These are phyloP conservation scores for Botryobasidium botryosum DNA, from an alignment of 768 basidiomycete species.

Conservation along the genomic window DNA sequence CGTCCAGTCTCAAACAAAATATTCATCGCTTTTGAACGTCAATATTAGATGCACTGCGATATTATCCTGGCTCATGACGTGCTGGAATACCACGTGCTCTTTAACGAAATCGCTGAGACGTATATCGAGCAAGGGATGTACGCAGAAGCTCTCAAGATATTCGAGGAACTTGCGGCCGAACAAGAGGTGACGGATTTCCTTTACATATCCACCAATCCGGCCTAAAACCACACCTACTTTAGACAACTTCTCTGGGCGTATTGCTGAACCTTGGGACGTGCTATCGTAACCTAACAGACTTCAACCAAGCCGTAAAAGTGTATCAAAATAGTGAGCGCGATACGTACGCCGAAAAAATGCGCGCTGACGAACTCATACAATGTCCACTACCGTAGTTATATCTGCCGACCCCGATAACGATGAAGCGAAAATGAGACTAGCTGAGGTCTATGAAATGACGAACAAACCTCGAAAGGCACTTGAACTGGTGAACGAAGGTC, in stretches of 20 bases:
- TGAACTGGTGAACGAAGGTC: slow-evolving; percentile 71
- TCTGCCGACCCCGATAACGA: slow-evolving; percentile 55
- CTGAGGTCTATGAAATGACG: slow-evolving; percentile 74
- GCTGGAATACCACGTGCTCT: slow-evolving; percentile 58
- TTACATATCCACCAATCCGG: slow-evolving; percentile 1
- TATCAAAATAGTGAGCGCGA: slow-evolving; percentile 54
- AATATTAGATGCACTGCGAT: slow-evolving; percentile 51
- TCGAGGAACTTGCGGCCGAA: slow-evolving; percentile 58
- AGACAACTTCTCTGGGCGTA: slow-evolving; percentile 62
- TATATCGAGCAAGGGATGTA: slow-evolving; percentile 63
- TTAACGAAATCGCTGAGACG: slow-evolving; percentile 72
- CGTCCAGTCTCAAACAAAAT: background rate
- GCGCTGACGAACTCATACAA: background rate
- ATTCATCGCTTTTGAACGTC: background rate
- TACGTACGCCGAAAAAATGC: background rate
- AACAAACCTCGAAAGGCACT: slow-evolving; percentile 69
- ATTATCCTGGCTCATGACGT: slow-evolving; percentile 56
- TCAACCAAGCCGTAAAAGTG: slow-evolving; percentile 62
- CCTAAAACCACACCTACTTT: too few species aligned
- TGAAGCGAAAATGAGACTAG: slow-evolving; percentile 79
- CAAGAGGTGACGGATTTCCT: slow-evolving; percentile 36
- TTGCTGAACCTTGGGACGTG: slow-evolving; percentile 70
- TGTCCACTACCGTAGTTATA: slow-evolving; percentile 33
- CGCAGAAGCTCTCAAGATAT: slow-evolving; percentile 63
- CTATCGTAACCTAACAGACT: slow-evolving; percentile 55